Evolutionary conservation across 2,329 filamentous ascomycete species (phyloP).

Genomic region (Colletotrichum scovillei): DNA sequence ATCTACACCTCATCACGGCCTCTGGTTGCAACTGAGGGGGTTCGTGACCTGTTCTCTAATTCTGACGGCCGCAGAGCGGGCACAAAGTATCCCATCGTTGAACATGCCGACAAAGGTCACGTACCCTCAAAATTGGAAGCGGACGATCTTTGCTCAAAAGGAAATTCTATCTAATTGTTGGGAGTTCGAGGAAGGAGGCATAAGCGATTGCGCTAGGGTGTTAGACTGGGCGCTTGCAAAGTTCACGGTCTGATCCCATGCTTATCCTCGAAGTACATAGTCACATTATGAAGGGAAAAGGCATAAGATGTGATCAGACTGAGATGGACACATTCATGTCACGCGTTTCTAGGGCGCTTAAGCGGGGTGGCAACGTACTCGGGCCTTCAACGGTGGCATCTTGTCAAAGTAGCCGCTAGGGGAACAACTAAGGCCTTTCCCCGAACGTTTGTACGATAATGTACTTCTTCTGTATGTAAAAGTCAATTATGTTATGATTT

Average conservation of each 20-base stretch:
- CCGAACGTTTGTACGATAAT: neutral
- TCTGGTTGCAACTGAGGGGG: slow-evolving; percentile 28
- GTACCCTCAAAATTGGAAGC: slow-evolving; percentile 25
- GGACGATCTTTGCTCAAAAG: slow-evolving; percentile 20
- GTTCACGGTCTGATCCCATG: neutral
- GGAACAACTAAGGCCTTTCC: neutral
- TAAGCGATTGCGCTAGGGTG: slow-evolving; percentile 25
- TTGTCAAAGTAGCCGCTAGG: neutral
- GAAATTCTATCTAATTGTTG: slow-evolving; percentile 26
- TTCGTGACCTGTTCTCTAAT: slow-evolving; percentile 33
- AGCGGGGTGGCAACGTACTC: no score
- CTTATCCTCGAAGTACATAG: neutral
- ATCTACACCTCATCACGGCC: slow-evolving; percentile 12
- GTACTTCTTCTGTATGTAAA: neutral
- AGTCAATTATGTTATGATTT: neutral
- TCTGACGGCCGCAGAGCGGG: slow-evolving; percentile 23
- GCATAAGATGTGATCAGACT: neutral
- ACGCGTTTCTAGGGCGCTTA: neutral
- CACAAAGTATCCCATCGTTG: slow-evolving; percentile 23
- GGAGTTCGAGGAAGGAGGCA: slow-evolving; percentile 33
- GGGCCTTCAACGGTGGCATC: neutral
- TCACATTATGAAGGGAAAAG: neutral
- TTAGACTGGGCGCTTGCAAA: slow-evolving; percentile 32
- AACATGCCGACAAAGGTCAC: slow-evolving; percentile 25
- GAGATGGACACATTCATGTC: neutral